Percentiles rank a stretch among this genome's conserved stretches.
These are phyloP conservation scores for Gymnopus androsaceus DNA, from an alignment of 1,284 basidiomycete species.

Conservation along the genomic window DNA sequence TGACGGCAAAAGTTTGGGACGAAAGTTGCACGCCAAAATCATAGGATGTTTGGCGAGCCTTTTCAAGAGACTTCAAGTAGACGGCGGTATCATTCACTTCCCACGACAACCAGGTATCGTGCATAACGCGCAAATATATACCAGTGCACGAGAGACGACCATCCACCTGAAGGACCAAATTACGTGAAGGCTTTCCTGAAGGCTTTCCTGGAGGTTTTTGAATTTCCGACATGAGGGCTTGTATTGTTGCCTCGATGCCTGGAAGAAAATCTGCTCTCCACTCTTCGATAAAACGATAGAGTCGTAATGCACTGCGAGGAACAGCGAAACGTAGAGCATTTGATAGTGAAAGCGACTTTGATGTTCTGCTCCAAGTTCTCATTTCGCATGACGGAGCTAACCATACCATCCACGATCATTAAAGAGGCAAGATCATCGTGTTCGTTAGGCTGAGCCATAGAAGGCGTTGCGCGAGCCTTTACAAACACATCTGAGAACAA, in stretches of 20 bases:
- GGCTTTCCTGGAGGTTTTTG: conserved; percentile 38
- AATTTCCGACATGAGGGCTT: conserved; percentile 65
- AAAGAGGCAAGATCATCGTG: conserved; percentile 64
- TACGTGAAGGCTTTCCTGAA: conserved; percentile 24
- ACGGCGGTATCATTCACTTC: conserved; percentile 52
- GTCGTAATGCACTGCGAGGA: conserved; percentile 75
- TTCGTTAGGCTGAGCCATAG: conserved; percentile 37
- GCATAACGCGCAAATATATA: conserved; percentile 77
- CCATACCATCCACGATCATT: conserved; percentile 44
- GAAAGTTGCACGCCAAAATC: conserved; percentile 66
- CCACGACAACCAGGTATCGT: conserved; percentile 82
- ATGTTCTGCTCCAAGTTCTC: conserved; percentile 35
- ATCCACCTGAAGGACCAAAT: conserved; percentile 48
- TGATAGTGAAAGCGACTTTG: conserved; percentile 47
- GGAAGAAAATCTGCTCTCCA: conserved; percentile 80
- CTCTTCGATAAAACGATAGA: conserved; percentile 76
- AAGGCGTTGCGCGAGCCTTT: conserved; percentile 55
- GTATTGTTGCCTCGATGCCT: conserved; percentile 64
- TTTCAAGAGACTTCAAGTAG: conserved; percentile 46
- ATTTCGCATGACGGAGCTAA: conserved; percentile 51
- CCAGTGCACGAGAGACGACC: conserved; percentile 49
- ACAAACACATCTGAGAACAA: conserved; percentile 52
- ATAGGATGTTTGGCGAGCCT: conserved; percentile 34
- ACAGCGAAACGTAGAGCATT: conserved; percentile 56
- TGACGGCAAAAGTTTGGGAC: conserved; percentile 66